phyloP scores from a whole-genome alignment of 805 yeast species.

The Saccharomyces kudriavzevii region DNA sequence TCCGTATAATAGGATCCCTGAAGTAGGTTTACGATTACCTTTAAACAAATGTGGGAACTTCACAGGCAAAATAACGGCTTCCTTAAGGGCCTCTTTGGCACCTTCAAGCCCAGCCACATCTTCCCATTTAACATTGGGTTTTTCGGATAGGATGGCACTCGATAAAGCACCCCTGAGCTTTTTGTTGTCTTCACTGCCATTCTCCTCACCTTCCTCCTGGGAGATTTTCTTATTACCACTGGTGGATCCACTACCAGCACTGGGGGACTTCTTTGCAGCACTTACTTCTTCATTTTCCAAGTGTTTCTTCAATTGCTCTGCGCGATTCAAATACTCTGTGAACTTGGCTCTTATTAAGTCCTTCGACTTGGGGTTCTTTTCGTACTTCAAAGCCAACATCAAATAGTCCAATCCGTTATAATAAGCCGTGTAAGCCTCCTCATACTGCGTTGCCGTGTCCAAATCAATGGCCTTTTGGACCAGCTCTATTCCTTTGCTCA shows the following conservation, averaged over 20 bases:
- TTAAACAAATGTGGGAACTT: conserved; percentile 91
- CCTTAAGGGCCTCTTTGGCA: conserved; percentile 94
- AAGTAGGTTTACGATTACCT: conserved; percentile 87
- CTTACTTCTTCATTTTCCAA: conserved; percentile 61
- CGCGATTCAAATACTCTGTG: conserved; percentile 84
- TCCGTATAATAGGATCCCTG: conserved; percentile 82
- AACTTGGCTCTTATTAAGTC: conserved; percentile 82
- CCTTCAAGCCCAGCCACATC: conserved; percentile 93
- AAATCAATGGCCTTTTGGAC: conserved; percentile 94
- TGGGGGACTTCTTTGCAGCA: conserved; percentile 35
- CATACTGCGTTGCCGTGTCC: conserved; percentile 81
- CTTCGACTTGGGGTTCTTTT: conserved; percentile 82
- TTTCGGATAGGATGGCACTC: conserved; percentile 84
- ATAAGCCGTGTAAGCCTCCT: conserved; percentile 88
- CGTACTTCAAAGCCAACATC: conserved; percentile 92
- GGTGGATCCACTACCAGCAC: conserved; percentile 39
- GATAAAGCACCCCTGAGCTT: conserved; percentile 85
- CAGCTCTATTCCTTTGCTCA: conserved; percentile 88
- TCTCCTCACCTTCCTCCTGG: conserved; percentile 45
- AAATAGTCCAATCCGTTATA: conserved; percentile 89
- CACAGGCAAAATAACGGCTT: conserved; percentile 94
- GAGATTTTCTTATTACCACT: conserved; percentile 47
- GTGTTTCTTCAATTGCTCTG: conserved; percentile 88
- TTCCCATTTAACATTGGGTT: conserved; percentile 87
- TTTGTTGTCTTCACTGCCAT: conserved; percentile 75